Base-by-base conservation (phyloP, 108 stramenopile species). In the Cyclostephanos invisitatus region DNA sequence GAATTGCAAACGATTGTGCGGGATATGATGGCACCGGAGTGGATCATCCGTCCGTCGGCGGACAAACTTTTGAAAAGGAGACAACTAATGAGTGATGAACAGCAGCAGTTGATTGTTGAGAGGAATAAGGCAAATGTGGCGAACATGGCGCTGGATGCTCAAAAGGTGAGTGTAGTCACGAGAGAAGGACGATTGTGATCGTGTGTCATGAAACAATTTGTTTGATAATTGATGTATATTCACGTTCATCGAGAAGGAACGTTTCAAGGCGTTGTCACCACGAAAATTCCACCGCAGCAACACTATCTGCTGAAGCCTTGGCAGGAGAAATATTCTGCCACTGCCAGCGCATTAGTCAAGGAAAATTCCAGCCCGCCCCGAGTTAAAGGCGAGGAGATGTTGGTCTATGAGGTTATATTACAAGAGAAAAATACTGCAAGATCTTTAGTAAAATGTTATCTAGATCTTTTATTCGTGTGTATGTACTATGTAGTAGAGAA, bases 11-110 rank as follows among this genome's bases (percentile, higher is more conserved):
- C 69, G 66, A 90, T 94, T 15, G 86, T 95, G 42, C 32, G 68
- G 22, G 48, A 73, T 28, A 97, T 97, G 96, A 89, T 95, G 90
- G 66, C 92, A 63, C 91, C 94, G 27, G 74, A 86, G 3, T 64
- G 76, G 25, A 40, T 63, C 9, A 62, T 83, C 50, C 81, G 96
- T 32, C 96, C 96, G n/a, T 62, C 80, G 8, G 92, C 93, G 24
- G 60, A 73, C 12, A 89, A 84, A 6, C 72, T 97, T 35, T 77
- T 95, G 29, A 85, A 84, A 51, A 87, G 69, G 36, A 81, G 89
- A 20, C 85, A 89, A 64, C 79, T 97, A n/a, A 65, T 95, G 73
- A 97, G 94, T 70, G 89, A 90, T 46, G 94, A 93, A 59, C 90
- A 97, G 78, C 82, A 83, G 63, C 75, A 87, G 73, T 80, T 97